Conservation (phyloP, 768 basidiomycete genomes). For the Termitomyces titanicus region DNA sequence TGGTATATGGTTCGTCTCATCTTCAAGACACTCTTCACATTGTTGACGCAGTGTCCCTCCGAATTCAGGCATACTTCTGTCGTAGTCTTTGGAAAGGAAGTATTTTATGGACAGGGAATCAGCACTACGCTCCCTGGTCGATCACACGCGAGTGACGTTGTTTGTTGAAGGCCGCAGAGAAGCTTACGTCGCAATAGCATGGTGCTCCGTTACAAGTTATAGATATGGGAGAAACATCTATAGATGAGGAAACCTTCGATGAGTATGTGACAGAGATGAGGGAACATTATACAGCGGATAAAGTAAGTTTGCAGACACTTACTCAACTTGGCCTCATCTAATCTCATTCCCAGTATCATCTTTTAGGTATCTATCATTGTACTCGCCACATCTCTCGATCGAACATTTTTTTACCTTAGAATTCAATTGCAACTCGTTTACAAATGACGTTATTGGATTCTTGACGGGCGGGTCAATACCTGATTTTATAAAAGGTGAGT, state of each 20-base stretch:
- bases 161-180: background rate
- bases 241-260: constrained; percentile 82
- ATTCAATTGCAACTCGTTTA: constrained; percentile 96
- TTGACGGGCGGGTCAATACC: constrained; percentile 84
- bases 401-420: constrained; percentile 36
- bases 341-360: constrained; percentile 62
- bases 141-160: constrained; percentile 66
- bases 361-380: constrained; percentile 51
- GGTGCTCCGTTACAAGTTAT: constrained; percentile 68
- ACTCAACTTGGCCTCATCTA: background rate
- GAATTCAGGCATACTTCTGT: constrained; percentile 85
- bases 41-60: constrained; percentile 2
- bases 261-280: constrained; percentile 79
- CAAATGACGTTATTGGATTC: constrained; percentile 84
- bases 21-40: background rate
- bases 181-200: constrained; percentile 41
- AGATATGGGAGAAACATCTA: constrained; percentile 72
- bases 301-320: constrained; percentile 41
- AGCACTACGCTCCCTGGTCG: constrained; percentile 63
- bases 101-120: constrained; percentile 92
- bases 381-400: no score
- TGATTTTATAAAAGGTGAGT: constrained; percentile 69
- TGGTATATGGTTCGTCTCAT: constrained; percentile 72
- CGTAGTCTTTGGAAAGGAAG: constrained; percentile 81
- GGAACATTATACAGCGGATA: constrained; percentile 84